Evolutionary conservation across 345 rosid genomes (phyloP).

Genomic region (Geranium brycei): DNA sequence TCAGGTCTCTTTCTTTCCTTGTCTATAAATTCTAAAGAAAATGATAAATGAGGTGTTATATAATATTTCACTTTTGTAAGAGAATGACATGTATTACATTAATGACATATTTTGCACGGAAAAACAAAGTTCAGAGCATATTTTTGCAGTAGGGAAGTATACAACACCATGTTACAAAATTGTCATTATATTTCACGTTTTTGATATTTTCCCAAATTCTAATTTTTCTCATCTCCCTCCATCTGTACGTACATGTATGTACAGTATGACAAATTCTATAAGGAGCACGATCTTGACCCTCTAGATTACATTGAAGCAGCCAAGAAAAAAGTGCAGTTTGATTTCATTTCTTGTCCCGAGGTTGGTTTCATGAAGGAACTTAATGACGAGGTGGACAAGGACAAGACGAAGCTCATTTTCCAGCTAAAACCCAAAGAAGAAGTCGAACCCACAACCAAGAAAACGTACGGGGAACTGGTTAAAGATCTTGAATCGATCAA

Average conservation of each 20-base stretch:
- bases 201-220: not conserved
- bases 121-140: too few species aligned
- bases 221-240: not conserved
- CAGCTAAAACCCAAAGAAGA: slow-evolving; percentile 24
- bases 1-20: slow-evolving; percentile 29
- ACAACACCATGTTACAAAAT: too few species aligned
- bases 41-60: too few species aligned
- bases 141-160: too few species aligned
- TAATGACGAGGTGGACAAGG: slow-evolving; percentile 25
- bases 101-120: too few species aligned
- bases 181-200: not conserved
- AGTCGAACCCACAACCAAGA: slow-evolving; percentile 56
- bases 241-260: not conserved
- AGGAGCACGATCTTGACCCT: slow-evolving; percentile 42
- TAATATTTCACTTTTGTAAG: too few species aligned
- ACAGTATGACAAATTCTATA: slow-evolving; percentile 60
- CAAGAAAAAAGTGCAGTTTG: slow-evolving; percentile 8
- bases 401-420: slow-evolving; percentile 36
- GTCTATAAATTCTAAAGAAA: not conserved
- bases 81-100: too few species aligned
- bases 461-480: slow-evolving; percentile 36
- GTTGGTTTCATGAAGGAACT: slow-evolving; percentile 61
- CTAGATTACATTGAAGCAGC: slow-evolving; percentile 21
- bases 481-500: slow-evolving; percentile 43
- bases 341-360: slow-evolving; percentile 62